Percentiles rank a stretch among this genome's conserved stretches.
Conservation (phyloP, 2,329 filamentous ascomycete genomes). For the Paracoccidioides brasiliensis region DNA sequence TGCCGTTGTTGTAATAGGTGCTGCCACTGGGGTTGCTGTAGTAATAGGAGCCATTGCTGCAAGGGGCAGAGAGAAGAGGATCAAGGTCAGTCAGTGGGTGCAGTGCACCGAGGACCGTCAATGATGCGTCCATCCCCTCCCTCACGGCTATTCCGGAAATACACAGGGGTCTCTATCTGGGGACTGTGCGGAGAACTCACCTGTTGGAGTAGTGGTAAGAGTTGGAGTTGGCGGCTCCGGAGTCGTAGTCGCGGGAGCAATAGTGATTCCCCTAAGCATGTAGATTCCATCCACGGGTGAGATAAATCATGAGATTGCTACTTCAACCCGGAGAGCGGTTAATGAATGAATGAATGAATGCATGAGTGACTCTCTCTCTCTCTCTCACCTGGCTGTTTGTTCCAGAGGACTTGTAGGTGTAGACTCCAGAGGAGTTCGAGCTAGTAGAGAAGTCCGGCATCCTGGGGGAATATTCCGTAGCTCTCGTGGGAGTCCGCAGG, state of each 20-base stretch:
- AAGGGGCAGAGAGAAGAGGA: not conserved
- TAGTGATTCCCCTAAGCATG: constrained; percentile 48
- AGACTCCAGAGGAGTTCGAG: constrained; percentile 15
- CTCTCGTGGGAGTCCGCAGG: no score
- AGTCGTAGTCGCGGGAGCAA: constrained; percentile 51
- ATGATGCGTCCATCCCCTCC: no score
- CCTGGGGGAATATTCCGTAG: not conserved
- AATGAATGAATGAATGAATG: no score
- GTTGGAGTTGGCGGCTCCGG: constrained; percentile 43
- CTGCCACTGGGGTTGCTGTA: constrained; percentile 57
- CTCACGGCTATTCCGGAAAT: no score
- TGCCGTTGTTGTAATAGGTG: constrained; percentile 53
- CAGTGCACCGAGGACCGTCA: no score
- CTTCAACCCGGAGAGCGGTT: no score
- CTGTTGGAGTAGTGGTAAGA: constrained; percentile 51
- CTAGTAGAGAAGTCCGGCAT: constrained; percentile 2
- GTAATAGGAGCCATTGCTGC: constrained; percentile 55
- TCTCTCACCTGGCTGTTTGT: constrained; percentile 50
- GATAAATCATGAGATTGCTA: no score
- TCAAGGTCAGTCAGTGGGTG: not conserved
- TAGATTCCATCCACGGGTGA: no score
- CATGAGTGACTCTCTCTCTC: no score
- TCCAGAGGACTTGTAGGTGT: constrained; percentile 36
- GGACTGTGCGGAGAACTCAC: constrained; percentile 26
- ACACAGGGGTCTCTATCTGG: no score